Base-by-base conservation (phyloP, 169 alveolate genomes). In the Condylostoma magnum region DNA sequence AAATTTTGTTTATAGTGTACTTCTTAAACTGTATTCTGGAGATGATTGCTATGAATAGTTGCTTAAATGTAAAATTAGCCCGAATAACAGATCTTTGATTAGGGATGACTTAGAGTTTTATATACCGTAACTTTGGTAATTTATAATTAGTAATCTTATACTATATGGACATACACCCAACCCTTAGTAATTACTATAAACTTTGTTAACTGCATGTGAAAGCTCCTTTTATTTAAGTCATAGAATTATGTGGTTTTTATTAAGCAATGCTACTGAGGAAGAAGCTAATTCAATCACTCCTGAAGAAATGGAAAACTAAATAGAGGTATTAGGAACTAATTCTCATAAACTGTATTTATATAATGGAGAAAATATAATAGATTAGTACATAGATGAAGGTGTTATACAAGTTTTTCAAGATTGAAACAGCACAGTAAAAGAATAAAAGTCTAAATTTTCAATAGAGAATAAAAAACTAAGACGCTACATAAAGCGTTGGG, bases 81-180 rank as follows among this genome's bases (percentile, higher is more conserved):
- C 76, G 20, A 34, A 48, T 30, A 15, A 15, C 8, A n/a, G 25
- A 10, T 25, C 50, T 55, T 30, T 27, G 33, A 22, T 22, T 1
- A 31, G 69, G n/a, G n/a, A 57, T 0, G 69, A 57, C 27, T n/a
- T 57, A 4, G 69, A 57, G 50, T 57, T 57, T 37, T 57, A 57
- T 25, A n/a, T 33, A 30, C 69, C 69, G 31, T 33, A 57, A 28
- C 51, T 57, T 8, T 30, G 31, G 18, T 34, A 57, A 47, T 33
- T 57, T 27, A 30, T 57, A 5, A 4, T 57, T n/a, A n/a, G n/a
- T n/a, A n/a, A n/a, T n/a, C n/a, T n/a, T n/a, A n/a, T n/a, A n/a
- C n/a, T n/a, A n/a, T n/a, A n/a, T n/a, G 69, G 48, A 41, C 20
- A 57, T 4, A 6, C 5, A 8, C 65, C 10, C 4, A 33, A 57